A percentile compares a stretch with the other conserved stretches of the same genome.
Evolutionary conservation across 2,329 filamentous ascomycete genomes (phyloP).

Genomic region (Knoxdaviesia capensis): DNA sequence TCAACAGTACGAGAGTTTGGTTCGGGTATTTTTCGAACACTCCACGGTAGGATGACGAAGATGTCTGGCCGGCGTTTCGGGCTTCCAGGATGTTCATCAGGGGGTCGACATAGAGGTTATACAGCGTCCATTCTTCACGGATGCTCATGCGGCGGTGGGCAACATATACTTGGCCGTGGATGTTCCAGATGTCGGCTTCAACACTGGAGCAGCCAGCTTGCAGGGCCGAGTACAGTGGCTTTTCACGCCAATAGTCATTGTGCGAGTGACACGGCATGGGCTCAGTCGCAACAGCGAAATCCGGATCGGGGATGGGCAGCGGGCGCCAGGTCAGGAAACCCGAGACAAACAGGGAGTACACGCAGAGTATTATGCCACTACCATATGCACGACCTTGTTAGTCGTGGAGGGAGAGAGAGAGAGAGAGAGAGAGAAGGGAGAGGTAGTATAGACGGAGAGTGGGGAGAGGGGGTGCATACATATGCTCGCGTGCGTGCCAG

Average conservation of each 20-base stretch:
- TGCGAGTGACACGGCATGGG: slow-evolving; percentile 45
- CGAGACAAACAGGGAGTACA: no score
- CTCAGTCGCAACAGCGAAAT: slow-evolving; percentile 11
- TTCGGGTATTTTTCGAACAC: slow-evolving; percentile 32
- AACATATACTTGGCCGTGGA: slow-evolving; percentile 33
- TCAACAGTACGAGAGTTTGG: slow-evolving; percentile 38
- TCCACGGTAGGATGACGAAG: slow-evolving; percentile 20
- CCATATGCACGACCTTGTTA: no score
- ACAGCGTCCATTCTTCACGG: slow-evolving; percentile 12
- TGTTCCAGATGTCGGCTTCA: slow-evolving; percentile 51
- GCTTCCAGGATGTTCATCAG: slow-evolving; percentile 37
- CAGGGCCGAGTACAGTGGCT: slow-evolving; percentile 42
- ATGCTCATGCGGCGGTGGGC: slow-evolving; percentile 23
- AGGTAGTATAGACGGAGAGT: no score
- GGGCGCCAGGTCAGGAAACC: no score
- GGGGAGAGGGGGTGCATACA: no score
- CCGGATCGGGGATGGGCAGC: background rate
- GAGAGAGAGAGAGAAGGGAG: no score
- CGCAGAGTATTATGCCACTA: no score
- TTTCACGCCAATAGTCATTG: slow-evolving; percentile 49
- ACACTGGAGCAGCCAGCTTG: slow-evolving; percentile 38
- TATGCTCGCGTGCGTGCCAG: no score
- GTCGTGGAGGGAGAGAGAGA: no score
- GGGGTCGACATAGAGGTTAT: slow-evolving; percentile 40
- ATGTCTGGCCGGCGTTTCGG: slow-evolving; percentile 13